Base-by-base conservation (phyloP, 2,329 filamentous ascomycete genomes). In the Epichloe brachyelytri region DNA sequence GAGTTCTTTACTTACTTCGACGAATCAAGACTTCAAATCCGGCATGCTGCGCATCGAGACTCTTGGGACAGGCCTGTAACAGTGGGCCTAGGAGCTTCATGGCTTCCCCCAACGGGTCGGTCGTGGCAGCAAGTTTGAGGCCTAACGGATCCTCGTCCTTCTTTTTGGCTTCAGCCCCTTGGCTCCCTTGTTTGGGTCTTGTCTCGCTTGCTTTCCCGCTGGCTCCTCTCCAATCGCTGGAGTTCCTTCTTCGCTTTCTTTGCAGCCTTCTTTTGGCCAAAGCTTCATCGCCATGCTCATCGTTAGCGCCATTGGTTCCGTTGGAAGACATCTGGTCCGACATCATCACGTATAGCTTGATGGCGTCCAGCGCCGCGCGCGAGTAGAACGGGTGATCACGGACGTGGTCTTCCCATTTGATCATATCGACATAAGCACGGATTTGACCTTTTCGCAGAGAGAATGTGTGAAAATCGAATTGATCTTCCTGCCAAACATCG, bases 381-480 rank as follows among this genome's bases (percentile, higher is more conserved):
- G 85, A 84, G 70, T 87, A 98, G 72, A 95, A 96, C 1, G 93
- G 93, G 65, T 98, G 93, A 60, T 95, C 86, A 50, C 89, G 83
- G 43, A 97, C 70, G 55, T 83, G 81, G 63, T 98, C 90, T 65
- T 97, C 91, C 94, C 93, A 98, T 59, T 86, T 81, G 45, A 98
- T 77, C 88, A 98, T 95, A 60, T 96, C 90, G 40, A 98, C 75
- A 64, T 98, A 98, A 1, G 93, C 87, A 51, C 91, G 78, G 54
- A 97, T 88, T 74, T 95, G 91, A 14, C 94, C 94, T 68, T 97
- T 98, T 19, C 93, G 78, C n/a, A 98, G 74, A 19, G 89, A 96
- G 69, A 98, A 98, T 65, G 82, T 88, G 74, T 98, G 94, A 74
- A 98, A 98, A 66, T 98, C 93, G 61, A 97, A 96, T 63, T 98